Conservation (phyloP, 2,329 filamentous ascomycete genomes). For the Ophiostoma novo-ulmi region DNA sequence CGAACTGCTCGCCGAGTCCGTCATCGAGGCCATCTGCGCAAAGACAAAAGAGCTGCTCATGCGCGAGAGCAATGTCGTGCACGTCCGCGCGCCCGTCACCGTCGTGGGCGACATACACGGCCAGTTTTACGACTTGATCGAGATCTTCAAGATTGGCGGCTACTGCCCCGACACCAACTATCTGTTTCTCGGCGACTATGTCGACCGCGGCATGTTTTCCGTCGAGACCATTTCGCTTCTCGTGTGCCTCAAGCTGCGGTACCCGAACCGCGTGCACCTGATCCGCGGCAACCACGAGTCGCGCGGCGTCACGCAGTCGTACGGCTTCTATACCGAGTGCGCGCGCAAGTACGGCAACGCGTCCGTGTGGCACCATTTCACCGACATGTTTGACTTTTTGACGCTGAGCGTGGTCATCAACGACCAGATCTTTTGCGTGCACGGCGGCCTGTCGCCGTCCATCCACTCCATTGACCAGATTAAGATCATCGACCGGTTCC, state of each 20-base stretch:
- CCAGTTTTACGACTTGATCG: conserved; percentile 97
- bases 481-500: conserved; percentile 98
- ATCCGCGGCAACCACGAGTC: conserved; percentile 98
- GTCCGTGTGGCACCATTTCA: conserved; percentile 99
- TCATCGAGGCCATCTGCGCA: conserved; percentile 98
- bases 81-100: conserved; percentile 90
- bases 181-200: conserved; percentile 94
- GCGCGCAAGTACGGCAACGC: conserved; percentile 97
- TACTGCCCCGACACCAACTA: conserved; percentile 98
- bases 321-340: conserved; percentile 98
- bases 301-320: conserved; percentile 94
- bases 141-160: conserved; percentile 97
- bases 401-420: conserved; percentile 97
- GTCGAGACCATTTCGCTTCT: conserved; percentile 98
- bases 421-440: conserved; percentile 97
- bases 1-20: conserved; percentile 88
- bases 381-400: conserved; percentile 99
- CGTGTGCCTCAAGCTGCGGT: conserved; percentile 93
- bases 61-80: conserved; percentile 99
- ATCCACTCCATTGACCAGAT: conserved; percentile 99
- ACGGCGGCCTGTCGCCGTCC: conserved; percentile 79
- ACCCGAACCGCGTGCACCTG: conserved; percentile 89
- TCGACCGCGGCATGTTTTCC: conserved; percentile 96
- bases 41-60: conserved; percentile 98
- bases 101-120: conserved; percentile 98